phyloP scores from a whole-genome alignment of 192 early-diverging fungal genomes.

The Dispira simplex region DNA sequence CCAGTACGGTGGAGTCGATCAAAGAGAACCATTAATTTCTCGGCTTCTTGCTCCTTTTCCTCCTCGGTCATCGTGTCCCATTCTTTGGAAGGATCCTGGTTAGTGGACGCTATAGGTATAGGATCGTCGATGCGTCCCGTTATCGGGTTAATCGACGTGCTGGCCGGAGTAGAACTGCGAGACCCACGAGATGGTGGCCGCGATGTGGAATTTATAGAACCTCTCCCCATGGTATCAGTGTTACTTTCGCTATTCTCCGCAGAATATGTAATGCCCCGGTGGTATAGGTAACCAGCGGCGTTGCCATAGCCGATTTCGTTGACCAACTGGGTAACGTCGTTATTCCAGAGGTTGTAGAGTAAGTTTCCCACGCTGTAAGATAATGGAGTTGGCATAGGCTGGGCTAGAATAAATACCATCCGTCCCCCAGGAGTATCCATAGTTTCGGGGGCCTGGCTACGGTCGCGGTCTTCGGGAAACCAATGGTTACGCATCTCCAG shows the following conservation, averaged over 20 bases:
- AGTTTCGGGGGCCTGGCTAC: background rate
- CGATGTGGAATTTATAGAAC: background rate
- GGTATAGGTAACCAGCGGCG: slow-evolving; percentile 79
- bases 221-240: background rate
- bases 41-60: slow-evolving; percentile 91
- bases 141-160: slow-evolving; percentile 60
- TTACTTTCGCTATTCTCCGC: background rate
- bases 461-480: slow-evolving; percentile 6
- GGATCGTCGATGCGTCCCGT: slow-evolving; percentile 43
- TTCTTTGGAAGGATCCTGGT: slow-evolving; percentile 17
- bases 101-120: background rate
- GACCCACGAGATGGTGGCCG: background rate
- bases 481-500: slow-evolving; percentile 6
- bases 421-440: slow-evolving; percentile 4
- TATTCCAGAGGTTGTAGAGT: slow-evolving; percentile 18
- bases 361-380: slow-evolving; percentile 19
- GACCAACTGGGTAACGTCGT: slow-evolving; percentile 26
- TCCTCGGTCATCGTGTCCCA: slow-evolving; percentile 86
- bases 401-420: slow-evolving; percentile 9
- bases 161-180: slow-evolving; percentile 3
- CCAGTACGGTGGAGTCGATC: slow-evolving; percentile 86
- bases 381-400: slow-evolving; percentile 10
- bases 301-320: slow-evolving; percentile 77
- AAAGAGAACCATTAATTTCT: slow-evolving; percentile 84
- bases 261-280: slow-evolving; percentile 37